Evolutionary conservation across 148 eudicot species (phyloP).

Genomic region (Amaranthus cruentus): DNA sequence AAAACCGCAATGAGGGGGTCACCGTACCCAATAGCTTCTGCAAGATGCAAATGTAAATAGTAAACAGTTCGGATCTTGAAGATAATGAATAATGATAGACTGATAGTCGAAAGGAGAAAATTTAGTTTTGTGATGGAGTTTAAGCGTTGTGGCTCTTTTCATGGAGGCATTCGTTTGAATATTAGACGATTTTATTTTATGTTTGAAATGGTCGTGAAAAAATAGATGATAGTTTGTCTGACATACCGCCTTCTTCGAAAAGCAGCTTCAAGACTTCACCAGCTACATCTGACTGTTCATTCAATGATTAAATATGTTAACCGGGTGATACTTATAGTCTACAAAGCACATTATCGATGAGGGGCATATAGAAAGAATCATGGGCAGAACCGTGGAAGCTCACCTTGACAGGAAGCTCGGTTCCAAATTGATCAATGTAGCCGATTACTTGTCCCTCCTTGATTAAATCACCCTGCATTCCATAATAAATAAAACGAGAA

Average conservation of each 20-base stretch:
- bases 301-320: constrained; percentile 9
- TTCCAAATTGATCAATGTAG: constrained; percentile 81
- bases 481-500: constrained; percentile 6
- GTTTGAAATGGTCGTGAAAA: background rate
- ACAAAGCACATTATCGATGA: background rate
- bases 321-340: background rate
- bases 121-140: background rate
- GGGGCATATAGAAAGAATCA: constrained; percentile 8
- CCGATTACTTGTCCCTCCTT: constrained; percentile 87
- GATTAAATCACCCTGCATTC: constrained; percentile 71
- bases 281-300: constrained; percentile 74
- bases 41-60: constrained; percentile 12
- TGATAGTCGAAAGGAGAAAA: background rate
- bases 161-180: no score
- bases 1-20: constrained; percentile 78
- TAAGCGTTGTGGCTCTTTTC: no score
- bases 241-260: constrained; percentile 67
- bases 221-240: background rate
- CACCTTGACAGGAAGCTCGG: constrained; percentile 77
- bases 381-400: constrained; percentile 26
- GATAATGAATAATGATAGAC: background rate
- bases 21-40: constrained; percentile 88
- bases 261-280: constrained; percentile 83
- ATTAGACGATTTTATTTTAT: background rate
- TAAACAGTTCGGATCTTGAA: background rate